Evolutionary conservation across 2,329 filamentous ascomycete genomes (phyloP), one percentile per base, ranked within the genome.

Genomic region (Aspergillus oerlinghausenensis): DNA sequence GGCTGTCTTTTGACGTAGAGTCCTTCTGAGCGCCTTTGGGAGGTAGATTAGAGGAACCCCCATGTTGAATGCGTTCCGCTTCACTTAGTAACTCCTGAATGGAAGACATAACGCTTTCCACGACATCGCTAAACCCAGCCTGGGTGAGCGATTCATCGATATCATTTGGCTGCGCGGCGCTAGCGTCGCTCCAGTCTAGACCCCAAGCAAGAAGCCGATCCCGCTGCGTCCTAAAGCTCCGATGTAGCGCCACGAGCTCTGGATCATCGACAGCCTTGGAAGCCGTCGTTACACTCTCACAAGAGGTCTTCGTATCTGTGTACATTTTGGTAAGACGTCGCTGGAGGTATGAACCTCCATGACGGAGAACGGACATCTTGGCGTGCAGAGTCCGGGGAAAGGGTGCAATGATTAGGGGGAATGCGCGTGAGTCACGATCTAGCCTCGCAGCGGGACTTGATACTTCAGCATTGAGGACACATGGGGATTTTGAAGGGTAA

Each of bases 141-240:
- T 82, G 79, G 52, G 83, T 84, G 19, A 87, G 75, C 19, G 82
- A 82, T 63, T 84, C 83, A 66, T 87, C 85, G 63, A 87, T 87
- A 70, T 84, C 80, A 63, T 80, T 82, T 56, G 82, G 79, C 52
- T 79, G 74, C 17, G 77, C 78, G 58, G 80, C 81, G 63, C 79
- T 81, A 57, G 81, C 83, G 67, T 87, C 84, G 69, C 80, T 85
- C 85, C 85, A 88, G 67, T 86, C 83, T 56, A 87, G 73, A 49
- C 84, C 85, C 85, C 85, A 88, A 32, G 84, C 81, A 43, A 86
- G 78, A 50, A 87, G 74, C 21, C 85, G 75, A 68, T 87, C 84
- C 66, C 85, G 84, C 66, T 88, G 84, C 54, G 84, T 85, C 57
- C 82, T 77, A 65, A 84, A 84, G 63, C 83, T 84, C 56, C 80